Percentiles rank a stretch among this genome's conserved stretches.
Conservation (phyloP, 805 yeast genomes). For the Spathaspora arborariae region DNA sequence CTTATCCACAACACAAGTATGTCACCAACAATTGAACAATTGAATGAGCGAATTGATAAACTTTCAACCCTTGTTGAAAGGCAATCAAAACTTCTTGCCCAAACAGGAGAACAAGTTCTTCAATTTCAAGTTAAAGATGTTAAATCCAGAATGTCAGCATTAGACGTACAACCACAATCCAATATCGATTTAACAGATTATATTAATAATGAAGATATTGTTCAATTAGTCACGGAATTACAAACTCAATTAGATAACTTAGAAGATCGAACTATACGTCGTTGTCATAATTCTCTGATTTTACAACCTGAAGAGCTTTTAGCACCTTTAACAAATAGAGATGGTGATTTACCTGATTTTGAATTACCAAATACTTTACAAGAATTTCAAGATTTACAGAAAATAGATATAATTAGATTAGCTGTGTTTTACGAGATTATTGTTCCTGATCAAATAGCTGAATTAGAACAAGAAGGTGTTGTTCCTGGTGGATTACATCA, state of each 20-base stretch:
- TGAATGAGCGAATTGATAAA: slow-evolving; percentile 46
- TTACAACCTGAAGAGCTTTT: slow-evolving; percentile 31
- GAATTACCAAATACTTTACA: slow-evolving; percentile 58
- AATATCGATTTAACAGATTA: slow-evolving; percentile 49
- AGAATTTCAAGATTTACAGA: slow-evolving; percentile 47
- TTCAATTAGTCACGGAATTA: slow-evolving; percentile 82
- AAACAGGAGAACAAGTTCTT: slow-evolving; percentile 78
- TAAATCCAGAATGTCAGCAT: slow-evolving; percentile 30
- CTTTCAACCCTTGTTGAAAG: slow-evolving; percentile 55
- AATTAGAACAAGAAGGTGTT: not conserved
- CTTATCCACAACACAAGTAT: too few species aligned
- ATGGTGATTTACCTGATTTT: slow-evolving; percentile 63
- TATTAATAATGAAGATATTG: slow-evolving; percentile 79
- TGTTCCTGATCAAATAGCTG: slow-evolving; percentile 50
- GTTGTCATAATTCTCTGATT: slow-evolving; percentile 56
- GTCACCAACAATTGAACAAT: slow-evolving; percentile 16
- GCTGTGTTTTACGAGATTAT: slow-evolving; percentile 74
- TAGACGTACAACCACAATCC: slow-evolving; percentile 13
- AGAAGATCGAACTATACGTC: slow-evolving; percentile 72
- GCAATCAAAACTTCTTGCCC: slow-evolving; percentile 62
- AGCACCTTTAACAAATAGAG: slow-evolving; percentile 75
- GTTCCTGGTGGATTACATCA: not conserved
- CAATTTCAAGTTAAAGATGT: slow-evolving; percentile 61
- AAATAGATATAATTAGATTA: slow-evolving; percentile 47
- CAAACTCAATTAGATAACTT: slow-evolving; percentile 80